Evolutionary conservation across 2,329 filamentous ascomycete species (phyloP).

Genomic region (Venturiaceae sp.): DNA sequence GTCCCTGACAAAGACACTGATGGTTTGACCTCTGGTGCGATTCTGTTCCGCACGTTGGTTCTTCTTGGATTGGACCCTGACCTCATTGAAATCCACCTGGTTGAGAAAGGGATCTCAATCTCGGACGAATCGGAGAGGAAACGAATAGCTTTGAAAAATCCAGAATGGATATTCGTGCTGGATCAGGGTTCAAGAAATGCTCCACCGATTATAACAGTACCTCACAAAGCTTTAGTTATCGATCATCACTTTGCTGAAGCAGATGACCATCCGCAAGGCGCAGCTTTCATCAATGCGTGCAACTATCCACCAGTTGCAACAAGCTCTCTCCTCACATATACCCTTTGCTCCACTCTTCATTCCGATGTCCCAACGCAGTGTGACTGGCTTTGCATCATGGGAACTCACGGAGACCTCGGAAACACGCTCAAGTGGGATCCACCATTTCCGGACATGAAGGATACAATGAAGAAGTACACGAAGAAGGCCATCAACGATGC

Average conservation of each 20-base stretch:
- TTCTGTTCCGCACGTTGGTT: conserved; percentile 49
- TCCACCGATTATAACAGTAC: conserved; percentile 41
- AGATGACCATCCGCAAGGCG: conserved; percentile 47
- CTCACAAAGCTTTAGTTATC: conserved; percentile 47
- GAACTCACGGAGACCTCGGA: conserved; percentile 58
- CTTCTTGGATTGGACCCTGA: conserved; percentile 45
- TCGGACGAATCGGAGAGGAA: conserved; percentile 44
- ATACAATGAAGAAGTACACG: conserved; percentile 49
- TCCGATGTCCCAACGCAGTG: conserved; percentile 38
- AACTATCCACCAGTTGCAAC: conserved; percentile 57
- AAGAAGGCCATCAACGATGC: conserved; percentile 55
- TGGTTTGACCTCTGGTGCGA: conserved; percentile 54
- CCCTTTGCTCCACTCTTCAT: conserved; percentile 50
- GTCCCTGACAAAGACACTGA: conserved; percentile 63
- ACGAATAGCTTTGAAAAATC: conserved; percentile 40
- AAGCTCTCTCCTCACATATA: conserved; percentile 53
- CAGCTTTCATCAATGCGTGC: conserved; percentile 51
- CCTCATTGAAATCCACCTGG: conserved; percentile 48
- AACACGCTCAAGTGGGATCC: conserved; percentile 55
- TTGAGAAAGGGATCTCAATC: conserved; percentile 50
- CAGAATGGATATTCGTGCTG: conserved; percentile 52
- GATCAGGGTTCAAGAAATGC: conserved; percentile 54
- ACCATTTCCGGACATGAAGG: conserved; percentile 57
- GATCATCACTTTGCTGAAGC: conserved; percentile 52
- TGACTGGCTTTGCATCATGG: conserved; percentile 54